Evolutionary conservation across 768 basidiomycete genomes (phyloP).

Genomic region (Mycena vitilis): DNA sequence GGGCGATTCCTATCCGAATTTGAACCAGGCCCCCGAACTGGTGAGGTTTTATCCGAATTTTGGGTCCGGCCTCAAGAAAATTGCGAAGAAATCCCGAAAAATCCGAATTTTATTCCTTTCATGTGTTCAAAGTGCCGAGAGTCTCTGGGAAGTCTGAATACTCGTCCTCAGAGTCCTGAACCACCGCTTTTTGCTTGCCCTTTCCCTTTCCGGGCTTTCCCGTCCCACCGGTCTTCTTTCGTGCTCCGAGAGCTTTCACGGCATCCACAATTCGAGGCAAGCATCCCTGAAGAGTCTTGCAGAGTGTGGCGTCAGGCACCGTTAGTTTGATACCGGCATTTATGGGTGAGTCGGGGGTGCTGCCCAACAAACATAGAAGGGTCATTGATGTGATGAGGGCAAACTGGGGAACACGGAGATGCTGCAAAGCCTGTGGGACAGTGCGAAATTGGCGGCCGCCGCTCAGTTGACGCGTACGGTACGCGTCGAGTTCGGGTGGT

Average conservation of each 20-base stretch:
- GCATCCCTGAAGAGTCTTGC: neutral
- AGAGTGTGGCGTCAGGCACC: neutral
- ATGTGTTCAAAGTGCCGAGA: neutral
- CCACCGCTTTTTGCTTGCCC: no score
- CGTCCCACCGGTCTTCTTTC: neutral
- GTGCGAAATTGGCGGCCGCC: no score
- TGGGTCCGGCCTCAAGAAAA: neutral
- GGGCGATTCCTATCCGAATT: slow-evolving; percentile 10
- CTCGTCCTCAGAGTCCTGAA: no score
- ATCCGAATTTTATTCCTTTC: no score
- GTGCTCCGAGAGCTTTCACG: neutral
- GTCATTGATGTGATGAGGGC: neutral
- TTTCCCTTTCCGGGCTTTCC: no score
- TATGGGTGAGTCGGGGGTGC: neutral
- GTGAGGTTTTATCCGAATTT: slow-evolving; percentile 2
- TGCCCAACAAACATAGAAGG: neutral
- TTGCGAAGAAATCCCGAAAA: neutral
- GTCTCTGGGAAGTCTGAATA: no score
- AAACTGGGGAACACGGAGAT: no score
- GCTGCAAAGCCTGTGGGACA: no score
- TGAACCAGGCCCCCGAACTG: neutral
- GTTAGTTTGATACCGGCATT: neutral
- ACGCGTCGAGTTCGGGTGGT: no score
- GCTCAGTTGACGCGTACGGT: no score
- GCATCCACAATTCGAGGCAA: neutral